Conservation (phyloP, 768 basidiomycete genomes). For the Boletus rex-veris region DNA sequence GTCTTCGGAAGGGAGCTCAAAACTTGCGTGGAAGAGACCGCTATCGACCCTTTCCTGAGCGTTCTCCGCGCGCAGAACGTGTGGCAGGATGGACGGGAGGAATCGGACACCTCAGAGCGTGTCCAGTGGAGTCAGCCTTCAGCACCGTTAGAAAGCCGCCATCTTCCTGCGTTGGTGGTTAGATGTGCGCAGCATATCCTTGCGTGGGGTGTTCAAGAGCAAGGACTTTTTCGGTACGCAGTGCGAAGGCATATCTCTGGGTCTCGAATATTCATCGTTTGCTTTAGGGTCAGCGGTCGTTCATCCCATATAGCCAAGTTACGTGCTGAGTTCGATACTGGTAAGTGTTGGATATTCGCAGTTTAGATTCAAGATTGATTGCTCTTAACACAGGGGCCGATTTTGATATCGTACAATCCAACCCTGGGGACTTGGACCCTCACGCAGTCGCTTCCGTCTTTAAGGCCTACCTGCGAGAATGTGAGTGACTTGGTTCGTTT, state of each 20-base stretch:
- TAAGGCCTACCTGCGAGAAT: slow-evolving; percentile 88
- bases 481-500: slow-evolving; percentile 47
- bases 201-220: slow-evolving; percentile 81
- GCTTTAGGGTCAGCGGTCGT: slow-evolving; percentile 71
- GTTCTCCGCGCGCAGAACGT: slow-evolving; percentile 6
- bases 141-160: slow-evolving; percentile 43
- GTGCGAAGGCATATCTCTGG: background rate
- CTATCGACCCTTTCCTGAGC: slow-evolving; percentile 33
- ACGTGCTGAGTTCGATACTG: slow-evolving; percentile 78
- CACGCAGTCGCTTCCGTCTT: slow-evolving; percentile 92
- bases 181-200: slow-evolving; percentile 81
- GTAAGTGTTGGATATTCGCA: slow-evolving; percentile 33
- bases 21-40: slow-evolving; percentile 54
- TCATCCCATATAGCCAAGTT: slow-evolving; percentile 76
- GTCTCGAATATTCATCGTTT: slow-evolving; percentile 8
- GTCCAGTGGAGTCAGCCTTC: slow-evolving; percentile 18
- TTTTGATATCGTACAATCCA: slow-evolving; percentile 73
- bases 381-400: slow-evolving; percentile 61
- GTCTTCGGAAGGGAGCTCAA: slow-evolving; percentile 67
- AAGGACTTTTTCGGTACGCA: slow-evolving; percentile 79
- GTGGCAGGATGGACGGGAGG: background rate
- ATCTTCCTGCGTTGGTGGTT: slow-evolving; percentile 72
- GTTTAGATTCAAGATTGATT: slow-evolving; percentile 4
- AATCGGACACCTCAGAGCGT: background rate
- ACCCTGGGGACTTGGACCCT: slow-evolving; percentile 87